Conservation (phyloP, 2,329 filamentous ascomycete species). For the Colletotrichum karsti region DNA sequence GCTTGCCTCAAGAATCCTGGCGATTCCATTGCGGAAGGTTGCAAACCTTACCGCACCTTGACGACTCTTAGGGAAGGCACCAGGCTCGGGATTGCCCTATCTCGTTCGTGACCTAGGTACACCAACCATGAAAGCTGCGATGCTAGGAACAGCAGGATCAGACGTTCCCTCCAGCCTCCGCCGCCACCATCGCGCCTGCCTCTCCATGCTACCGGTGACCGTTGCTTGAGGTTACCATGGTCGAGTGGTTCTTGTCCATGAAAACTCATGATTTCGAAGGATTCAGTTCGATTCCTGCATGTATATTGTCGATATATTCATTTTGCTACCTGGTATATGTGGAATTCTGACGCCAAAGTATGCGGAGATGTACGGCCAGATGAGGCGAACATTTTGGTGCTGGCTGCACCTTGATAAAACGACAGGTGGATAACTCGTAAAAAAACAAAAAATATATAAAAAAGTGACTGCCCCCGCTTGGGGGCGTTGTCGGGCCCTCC, state of each 20-base stretch:
- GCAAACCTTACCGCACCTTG: no score
- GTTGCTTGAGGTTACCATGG: not conserved
- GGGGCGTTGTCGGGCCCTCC: not conserved
- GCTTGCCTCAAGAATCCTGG: no score
- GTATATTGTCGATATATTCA: not conserved
- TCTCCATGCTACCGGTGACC: not conserved
- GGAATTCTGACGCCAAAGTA: not conserved
- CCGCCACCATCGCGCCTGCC: not conserved
- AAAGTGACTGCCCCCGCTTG: not conserved
- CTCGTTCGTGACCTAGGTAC: no score
- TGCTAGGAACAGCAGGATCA: not conserved
- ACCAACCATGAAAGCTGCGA: not conserved
- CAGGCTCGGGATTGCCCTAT: no score
- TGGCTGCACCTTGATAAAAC: not conserved
- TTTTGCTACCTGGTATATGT: not conserved
- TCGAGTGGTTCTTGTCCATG: not conserved
- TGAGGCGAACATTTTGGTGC: not conserved
- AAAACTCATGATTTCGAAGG: not conserved
- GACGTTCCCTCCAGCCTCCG: no score
- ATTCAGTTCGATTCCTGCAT: not conserved
- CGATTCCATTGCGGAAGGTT: no score
- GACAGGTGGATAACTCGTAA: not conserved
- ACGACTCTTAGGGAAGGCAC: no score
- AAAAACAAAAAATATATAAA: not conserved
- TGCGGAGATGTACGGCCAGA: accelerated